Base-by-base conservation (phyloP, 1,284 basidiomycete species). In the Somion occarium region DNA sequence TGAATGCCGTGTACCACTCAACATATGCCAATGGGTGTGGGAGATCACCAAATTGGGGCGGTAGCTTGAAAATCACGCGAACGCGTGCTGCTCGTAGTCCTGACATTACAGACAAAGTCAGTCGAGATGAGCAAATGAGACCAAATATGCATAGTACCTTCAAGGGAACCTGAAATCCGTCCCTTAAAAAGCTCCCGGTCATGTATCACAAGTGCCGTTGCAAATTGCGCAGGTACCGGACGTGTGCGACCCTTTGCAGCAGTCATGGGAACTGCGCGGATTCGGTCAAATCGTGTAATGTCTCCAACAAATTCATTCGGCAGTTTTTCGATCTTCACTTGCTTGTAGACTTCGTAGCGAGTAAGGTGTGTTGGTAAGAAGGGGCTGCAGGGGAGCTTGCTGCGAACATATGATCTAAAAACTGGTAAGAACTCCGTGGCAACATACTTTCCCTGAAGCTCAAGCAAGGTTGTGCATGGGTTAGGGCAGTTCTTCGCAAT, bases 1-100 rank as follows among this genome's bases (percentile, higher is more conserved):
- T 18, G 20, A 53, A 50, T 3, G 54, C 41, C n/a, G 51, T 55
- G 51, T 49, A 55, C 51, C 50, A 55, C 30, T 55, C 53, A 22
- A 55, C 23, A 30, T 55, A 55, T 18, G 44, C 42, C 2, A 55
- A 25, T 3, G 51, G 50, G 26, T 52, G 44, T 5, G 43, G 23
- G 5, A 26, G 13, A 5, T 4, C 5, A 19, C 53, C 51, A 44
- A 43, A 53, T n/a, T 50, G 27, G 5, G 54, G 2, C 9, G 54
- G 51, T 11, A 55, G 44, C 41, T 52, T 51, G 22, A 55, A 55
- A 13, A 55, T 53, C 9, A 51, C 39, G 3, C 51, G 51, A 20
- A 55, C 27, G 5, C 51, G 51, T n/a, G 43, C 54, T 19, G 38
- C 37, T 9, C 54, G 48, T 3, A 53, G 27, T 7, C 54, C 54